A percentile compares a stretch with the other conserved stretches of the same genome.
Conservation (phyloP, 2,329 filamentous ascomycete genomes). For the Ophiostoma sp. region DNA sequence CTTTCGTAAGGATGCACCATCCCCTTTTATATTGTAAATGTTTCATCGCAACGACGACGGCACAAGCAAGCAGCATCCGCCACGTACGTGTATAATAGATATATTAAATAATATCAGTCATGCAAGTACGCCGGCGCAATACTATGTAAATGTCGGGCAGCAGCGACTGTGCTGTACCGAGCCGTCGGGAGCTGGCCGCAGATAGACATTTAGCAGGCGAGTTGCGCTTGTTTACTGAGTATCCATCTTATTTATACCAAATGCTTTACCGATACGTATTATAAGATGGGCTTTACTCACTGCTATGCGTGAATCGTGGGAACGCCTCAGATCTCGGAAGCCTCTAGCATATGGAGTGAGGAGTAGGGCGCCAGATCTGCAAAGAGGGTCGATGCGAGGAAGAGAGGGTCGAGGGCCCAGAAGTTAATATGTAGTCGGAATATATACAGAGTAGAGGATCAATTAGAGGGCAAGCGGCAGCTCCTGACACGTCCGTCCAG, state of each 20-base stretch:
- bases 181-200: slow-evolving; percentile 8
- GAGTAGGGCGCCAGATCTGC: slow-evolving; percentile 6
- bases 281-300: no score
- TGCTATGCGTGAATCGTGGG: not conserved
- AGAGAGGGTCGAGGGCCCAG: not conserved
- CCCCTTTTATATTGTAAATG: slow-evolving; percentile 11
- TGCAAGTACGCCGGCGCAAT: not conserved
- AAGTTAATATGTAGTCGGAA: not conserved
- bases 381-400: not conserved
- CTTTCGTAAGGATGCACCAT: not conserved
- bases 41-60: not conserved
- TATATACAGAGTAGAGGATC: not conserved
- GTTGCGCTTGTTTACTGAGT: not conserved
- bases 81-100: not conserved
- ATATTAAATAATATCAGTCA: not conserved
- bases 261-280: no score
- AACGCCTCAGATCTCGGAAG: not conserved
- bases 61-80: not conserved
- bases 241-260: no score
- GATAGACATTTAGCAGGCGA: not conserved
- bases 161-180: not conserved
- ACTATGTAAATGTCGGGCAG: not conserved
- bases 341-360: not conserved
- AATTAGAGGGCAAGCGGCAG: no score
- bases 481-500: not conserved